A percentile compares a stretch with the other conserved stretches of the same genome.
These are phyloP conservation scores for Ophiostoma montium DNA, from an alignment of 2,329 filamentous ascomycete genomes.

Conservation along the genomic window DNA sequence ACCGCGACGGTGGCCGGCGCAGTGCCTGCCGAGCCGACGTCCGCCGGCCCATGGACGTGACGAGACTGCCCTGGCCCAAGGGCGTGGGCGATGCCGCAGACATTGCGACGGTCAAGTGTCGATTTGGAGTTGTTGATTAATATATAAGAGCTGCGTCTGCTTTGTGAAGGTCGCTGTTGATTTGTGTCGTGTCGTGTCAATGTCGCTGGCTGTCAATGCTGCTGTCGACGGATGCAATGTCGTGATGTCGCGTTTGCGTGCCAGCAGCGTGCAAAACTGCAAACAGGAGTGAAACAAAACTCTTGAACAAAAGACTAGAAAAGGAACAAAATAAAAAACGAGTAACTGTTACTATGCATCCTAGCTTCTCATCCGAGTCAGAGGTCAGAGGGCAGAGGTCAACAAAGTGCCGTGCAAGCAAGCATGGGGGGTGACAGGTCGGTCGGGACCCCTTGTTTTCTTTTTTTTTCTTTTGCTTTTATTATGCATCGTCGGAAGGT, in stretches of 20 bases:
- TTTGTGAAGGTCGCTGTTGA: neutral
- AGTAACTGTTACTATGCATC: constrained; percentile 10
- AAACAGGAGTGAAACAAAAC: no score
- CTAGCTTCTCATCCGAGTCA: neutral
- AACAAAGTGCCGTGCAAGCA: neutral
- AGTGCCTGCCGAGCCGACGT: constrained; percentile 42
- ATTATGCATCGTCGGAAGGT: neutral
- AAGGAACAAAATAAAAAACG: neutral
- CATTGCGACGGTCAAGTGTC: constrained; percentile 21
- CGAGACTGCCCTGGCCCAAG: constrained; percentile 31
- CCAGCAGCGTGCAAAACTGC: neutral
- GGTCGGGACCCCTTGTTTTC: constrained; percentile 2
- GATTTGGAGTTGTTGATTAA: neutral
- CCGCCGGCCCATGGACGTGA: constrained; percentile 32
- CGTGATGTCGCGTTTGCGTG: neutral
- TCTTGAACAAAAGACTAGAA: neutral
- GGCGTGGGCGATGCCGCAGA: constrained; percentile 42
- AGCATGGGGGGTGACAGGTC: neutral
- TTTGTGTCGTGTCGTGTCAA: neutral
- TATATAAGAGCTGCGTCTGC: neutral
- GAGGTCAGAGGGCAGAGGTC: no score
- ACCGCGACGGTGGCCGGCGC: constrained; percentile 34
- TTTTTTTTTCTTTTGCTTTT: constrained; percentile 6
- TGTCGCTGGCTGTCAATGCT: neutral
- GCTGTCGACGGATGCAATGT: neutral